Evolutionary conservation across 2,329 filamentous ascomycete species (phyloP).

Genomic region (Cladosporium oxysporum): DNA sequence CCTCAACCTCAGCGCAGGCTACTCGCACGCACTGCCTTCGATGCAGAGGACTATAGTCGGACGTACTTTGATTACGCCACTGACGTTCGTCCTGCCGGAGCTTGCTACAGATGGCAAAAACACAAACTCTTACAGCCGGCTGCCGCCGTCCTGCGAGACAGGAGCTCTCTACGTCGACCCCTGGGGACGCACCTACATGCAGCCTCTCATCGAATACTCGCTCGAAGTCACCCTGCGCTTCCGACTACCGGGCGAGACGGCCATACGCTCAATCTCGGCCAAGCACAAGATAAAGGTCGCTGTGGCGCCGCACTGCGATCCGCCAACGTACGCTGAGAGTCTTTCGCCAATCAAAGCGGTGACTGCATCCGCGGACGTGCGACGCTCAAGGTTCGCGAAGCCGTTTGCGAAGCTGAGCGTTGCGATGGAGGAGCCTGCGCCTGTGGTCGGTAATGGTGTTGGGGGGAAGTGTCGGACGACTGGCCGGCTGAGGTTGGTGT

Average conservation of each 20-base stretch:
- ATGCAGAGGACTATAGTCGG: neutral
- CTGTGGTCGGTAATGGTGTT: neutral
- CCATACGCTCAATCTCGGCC: neutral
- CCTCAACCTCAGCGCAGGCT: neutral
- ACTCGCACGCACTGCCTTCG: neutral
- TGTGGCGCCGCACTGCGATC: slow-evolving; percentile 3
- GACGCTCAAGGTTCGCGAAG: slow-evolving; percentile 5
- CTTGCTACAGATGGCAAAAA: neutral
- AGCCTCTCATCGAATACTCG: slow-evolving; percentile 10
- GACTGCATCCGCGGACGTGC: neutral
- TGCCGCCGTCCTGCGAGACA: slow-evolving; percentile 10
- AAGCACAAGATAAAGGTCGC: neutral
- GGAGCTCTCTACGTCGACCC: slow-evolving; percentile 12
- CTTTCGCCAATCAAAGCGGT: neutral
- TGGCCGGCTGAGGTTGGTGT: neutral
- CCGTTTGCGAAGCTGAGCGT: neutral
- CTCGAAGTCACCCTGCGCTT: slow-evolving; percentile 3
- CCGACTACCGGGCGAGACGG: slow-evolving; percentile 6
- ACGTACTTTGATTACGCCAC: neutral
- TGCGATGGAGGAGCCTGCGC: slow-evolving; percentile 7
- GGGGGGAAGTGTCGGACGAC: neutral
- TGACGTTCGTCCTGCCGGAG: slow-evolving; percentile 9
- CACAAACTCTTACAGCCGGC: neutral
- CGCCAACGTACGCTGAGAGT: slow-evolving; percentile 4
- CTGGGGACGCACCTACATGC: slow-evolving; percentile 12